phyloP scores from a whole-genome alignment of 352 stramenopile species.

The Phytophthora vignae region DNA sequence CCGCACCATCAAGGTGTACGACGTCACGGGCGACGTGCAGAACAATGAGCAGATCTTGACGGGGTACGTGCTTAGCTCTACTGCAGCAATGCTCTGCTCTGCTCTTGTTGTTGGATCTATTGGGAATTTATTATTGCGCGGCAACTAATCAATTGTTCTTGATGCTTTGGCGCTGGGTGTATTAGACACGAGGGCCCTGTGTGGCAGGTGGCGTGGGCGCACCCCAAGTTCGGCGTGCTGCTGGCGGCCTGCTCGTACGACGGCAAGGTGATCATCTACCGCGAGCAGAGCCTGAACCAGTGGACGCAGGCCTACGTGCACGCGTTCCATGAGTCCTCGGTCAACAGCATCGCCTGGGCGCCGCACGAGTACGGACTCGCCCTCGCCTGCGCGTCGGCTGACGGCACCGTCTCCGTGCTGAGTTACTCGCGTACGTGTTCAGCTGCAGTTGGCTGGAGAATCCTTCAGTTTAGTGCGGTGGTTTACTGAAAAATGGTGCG shows the following conservation, averaged over 20 bases:
- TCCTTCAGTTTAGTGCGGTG: not conserved
- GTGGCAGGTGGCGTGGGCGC: slow-evolving; percentile 98
- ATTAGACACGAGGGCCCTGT: slow-evolving; percentile 96
- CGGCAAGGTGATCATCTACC: slow-evolving; percentile 97
- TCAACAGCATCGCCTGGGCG: slow-evolving; percentile 97
- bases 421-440: slow-evolving; percentile 74
- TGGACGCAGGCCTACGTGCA: slow-evolving; percentile 95
- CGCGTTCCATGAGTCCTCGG: slow-evolving; percentile 87
- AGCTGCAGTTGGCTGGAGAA: not conserved
- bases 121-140: too few relatives aligned
- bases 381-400: slow-evolving; percentile 94
- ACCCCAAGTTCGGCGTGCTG: slow-evolving; percentile 97
- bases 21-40: slow-evolving; percentile 92
- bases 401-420: slow-evolving; percentile 95
- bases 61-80: slow-evolving; percentile 64
- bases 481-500: slow-evolving; percentile 2
- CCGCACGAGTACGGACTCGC: slow-evolving; percentile 97
- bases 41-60: slow-evolving; percentile 91
- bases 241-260: slow-evolving; percentile 99
- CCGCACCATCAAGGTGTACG: slow-evolving; percentile 97
- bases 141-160: slow-evolving; percentile 10
- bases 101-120: too few relatives aligned
- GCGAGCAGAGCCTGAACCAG: slow-evolving; percentile 93
- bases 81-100: too few relatives aligned
- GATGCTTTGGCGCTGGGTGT: not conserved